These are phyloP conservation scores for Paratinospora sagittata DNA, from an alignment of 164 flowering plant genomes.

Conservation along the genomic window DNA sequence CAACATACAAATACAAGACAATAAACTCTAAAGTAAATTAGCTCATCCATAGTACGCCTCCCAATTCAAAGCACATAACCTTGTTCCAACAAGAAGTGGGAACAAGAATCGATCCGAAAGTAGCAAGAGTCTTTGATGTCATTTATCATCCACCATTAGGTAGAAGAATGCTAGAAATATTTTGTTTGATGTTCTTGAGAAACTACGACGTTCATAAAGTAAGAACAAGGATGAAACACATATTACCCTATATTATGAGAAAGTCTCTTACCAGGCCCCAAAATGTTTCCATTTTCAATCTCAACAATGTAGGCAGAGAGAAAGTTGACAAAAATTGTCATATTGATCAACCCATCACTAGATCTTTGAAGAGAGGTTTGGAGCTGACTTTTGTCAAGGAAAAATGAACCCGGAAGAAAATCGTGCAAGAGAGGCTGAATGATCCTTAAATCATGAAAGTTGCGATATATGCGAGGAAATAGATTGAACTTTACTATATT, in stretches of 20 bases:
- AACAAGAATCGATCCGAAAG: too few species aligned
- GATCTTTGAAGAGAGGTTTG: constrained; percentile 65
- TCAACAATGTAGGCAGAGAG: constrained; percentile 82
- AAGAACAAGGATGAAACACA: background rate
- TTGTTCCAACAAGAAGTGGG: too few species aligned
- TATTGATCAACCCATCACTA: constrained; percentile 71
- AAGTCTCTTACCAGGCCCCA: constrained; percentile 72
- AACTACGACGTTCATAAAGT: background rate
- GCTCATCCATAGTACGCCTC: too few species aligned
- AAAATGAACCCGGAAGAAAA: constrained; percentile 71
- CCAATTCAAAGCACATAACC: too few species aligned
- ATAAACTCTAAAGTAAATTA: too few species aligned
- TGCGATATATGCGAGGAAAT: constrained; percentile 70
- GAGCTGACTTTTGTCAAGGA: constrained; percentile 43
- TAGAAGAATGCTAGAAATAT: background rate
- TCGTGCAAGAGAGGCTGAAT: constrained; percentile 89
- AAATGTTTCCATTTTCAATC: constrained; percentile 46
- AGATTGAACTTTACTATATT: constrained; percentile 75
- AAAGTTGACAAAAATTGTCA: constrained; percentile 60
- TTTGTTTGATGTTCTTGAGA: constrained; percentile 1
- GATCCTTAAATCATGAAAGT: constrained; percentile 57
- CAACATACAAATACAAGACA: too few species aligned
- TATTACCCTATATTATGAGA: background rate
- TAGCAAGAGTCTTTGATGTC: background rate
- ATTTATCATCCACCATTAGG: background rate